Evolutionary conservation across 768 basidiomycete species (phyloP), one percentile per base, ranked within the genome.

Genomic region (Tylopilus intermedius): DNA sequence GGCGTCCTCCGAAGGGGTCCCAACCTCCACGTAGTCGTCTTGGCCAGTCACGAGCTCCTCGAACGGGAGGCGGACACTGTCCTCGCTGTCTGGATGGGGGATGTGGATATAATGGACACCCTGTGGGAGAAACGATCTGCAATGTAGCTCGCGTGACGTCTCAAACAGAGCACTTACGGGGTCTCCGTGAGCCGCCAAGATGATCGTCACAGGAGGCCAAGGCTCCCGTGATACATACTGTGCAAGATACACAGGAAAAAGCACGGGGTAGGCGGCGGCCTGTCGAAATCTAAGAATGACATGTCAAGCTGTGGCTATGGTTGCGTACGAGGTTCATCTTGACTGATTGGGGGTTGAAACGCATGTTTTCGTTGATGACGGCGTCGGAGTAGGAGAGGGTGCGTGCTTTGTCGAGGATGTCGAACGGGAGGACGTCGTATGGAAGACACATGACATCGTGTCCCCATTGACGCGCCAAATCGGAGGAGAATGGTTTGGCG

Each of bases 241-340:
- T 18, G 73, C 74, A 9, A 86, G 68, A 65, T 86, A 87, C 5
- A 84, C 62, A 5, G 84, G 84, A n/a, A 86, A 64, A 21, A 86
- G 72, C 30, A 86, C 69, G 3, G 84, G 84, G 56, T 80, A 83
- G 35, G 78, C 81, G 22, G 82, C 76, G 18, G 79, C 69, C 83
- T 83, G 58, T 50, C 38, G 26, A 54, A 49, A 48, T 33, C 40
- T 60, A 30, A 51, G 51, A 45, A 47, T 45, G 24, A 33, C 46
- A 13, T 5, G 45, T 32, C 63, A 21, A 29, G 33, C 42, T 11
- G 11, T 15, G 38, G 42, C 18, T 38, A 55, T 45, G 41, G 35
- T 32, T 37, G 57, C 76, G 50, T 54, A 83, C 83, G 57, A 83
- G 59, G 39, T 71, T 72, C 10, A 69, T 60, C 58, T 73, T 72